Evolutionary conservation across 805 yeast genomes (phyloP).

Genomic region (Kodamaea neixiangensis): DNA sequence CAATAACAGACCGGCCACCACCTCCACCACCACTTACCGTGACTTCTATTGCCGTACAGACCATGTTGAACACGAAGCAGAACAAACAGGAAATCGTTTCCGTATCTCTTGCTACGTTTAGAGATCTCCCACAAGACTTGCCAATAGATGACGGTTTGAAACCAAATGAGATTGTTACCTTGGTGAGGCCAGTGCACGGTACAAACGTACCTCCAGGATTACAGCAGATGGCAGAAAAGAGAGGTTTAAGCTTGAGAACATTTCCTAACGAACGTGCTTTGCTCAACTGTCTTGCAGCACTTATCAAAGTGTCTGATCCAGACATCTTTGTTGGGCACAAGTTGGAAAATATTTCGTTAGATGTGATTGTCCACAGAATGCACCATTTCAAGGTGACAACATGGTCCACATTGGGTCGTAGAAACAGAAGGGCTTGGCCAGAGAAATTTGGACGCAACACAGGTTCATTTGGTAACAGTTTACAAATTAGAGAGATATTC

Average conservation of each 20-base stretch:
- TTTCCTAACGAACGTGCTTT: slow-evolving; percentile 76
- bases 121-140: slow-evolving; percentile 70
- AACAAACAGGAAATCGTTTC: slow-evolving; percentile 87
- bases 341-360: slow-evolving; percentile 75
- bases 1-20: slow-evolving; percentile 46
- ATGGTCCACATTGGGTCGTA: slow-evolving; percentile 84
- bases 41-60: slow-evolving; percentile 76
- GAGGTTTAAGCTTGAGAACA: slow-evolving; percentile 51
- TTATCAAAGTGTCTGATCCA: slow-evolving; percentile 76
- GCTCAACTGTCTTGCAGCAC: slow-evolving; percentile 71
- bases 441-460: slow-evolving; percentile 61
- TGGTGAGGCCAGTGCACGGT: slow-evolving; percentile 76
- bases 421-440: slow-evolving; percentile 77
- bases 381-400: slow-evolving; percentile 68
- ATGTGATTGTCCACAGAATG: slow-evolving; percentile 80
- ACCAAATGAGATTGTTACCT: slow-evolving; percentile 66
- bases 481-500: slow-evolving; percentile 65
- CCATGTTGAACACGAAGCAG: slow-evolving; percentile 70
- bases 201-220: slow-evolving; percentile 76
- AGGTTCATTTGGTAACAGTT: slow-evolving; percentile 46
- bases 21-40: slow-evolving; percentile 68
- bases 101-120: slow-evolving; percentile 72
- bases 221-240: slow-evolving; percentile 56
- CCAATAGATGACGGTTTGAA: slow-evolving; percentile 62
- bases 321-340: slow-evolving; percentile 90